Evolutionary conservation across 306 rosid species (phyloP).

Genomic region (Vicia faba): DNA sequence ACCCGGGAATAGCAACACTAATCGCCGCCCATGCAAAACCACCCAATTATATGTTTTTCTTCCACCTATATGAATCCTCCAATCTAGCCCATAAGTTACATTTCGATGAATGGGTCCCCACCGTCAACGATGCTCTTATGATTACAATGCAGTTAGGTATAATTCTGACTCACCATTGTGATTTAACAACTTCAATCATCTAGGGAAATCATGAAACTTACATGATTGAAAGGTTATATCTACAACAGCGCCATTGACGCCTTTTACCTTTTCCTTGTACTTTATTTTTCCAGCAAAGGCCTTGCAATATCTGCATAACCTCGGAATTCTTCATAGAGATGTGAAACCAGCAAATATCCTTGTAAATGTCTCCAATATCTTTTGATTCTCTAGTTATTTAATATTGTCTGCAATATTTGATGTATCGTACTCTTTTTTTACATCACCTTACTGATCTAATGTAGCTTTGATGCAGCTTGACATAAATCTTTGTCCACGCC

Average conservation of each 20-base stretch:
- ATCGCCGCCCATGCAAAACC: constrained; percentile 92
- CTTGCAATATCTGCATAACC: constrained; percentile 85
- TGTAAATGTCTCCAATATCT: constrained; percentile 56
- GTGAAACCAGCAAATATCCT: constrained; percentile 96
- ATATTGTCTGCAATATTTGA: constrained; percentile 2
- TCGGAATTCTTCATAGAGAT: constrained; percentile 94
- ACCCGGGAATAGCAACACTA: constrained; percentile 68
- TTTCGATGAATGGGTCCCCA: constrained; percentile 51
- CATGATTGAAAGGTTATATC: constrained; percentile 26
- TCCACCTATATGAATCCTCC: constrained; percentile 62
- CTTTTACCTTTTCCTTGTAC: constrained; percentile 31
- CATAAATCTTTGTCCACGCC: constrained; percentile 64
- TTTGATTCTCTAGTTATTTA: constrained; percentile 30
- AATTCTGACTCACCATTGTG: too few relatives aligned
- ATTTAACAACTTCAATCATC: too few relatives aligned
- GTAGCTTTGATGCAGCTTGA: constrained; percentile 68
- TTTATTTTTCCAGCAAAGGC: constrained; percentile 73
- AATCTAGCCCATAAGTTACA: constrained; percentile 80
- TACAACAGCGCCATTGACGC: constrained; percentile 30
- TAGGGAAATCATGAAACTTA: background rate
- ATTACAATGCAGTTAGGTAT: constrained; percentile 51
- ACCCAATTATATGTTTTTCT: constrained; percentile 88
- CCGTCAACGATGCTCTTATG: constrained; percentile 36
- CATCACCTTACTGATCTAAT: constrained; percentile 23
- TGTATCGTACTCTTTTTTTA: constrained; percentile 20